phyloP scores from a whole-genome alignment of 192 early-diverging fungal genomes.

The Paraglomus occultum region DNA sequence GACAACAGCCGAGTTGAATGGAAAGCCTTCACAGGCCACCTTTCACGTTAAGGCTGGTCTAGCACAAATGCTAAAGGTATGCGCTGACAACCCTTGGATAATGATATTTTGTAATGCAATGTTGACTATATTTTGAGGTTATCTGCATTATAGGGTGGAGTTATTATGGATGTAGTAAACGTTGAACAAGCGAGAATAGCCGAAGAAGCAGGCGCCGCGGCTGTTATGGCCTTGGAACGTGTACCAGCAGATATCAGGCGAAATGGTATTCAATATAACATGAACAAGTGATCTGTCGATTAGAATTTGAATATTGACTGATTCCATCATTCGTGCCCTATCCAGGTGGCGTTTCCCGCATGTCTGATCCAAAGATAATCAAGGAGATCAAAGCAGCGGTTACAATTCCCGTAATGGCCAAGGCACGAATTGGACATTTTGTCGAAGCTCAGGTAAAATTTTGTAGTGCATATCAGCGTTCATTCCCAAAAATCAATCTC shows the following conservation, averaged over 20 bases:
- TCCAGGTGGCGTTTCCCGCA: constrained; percentile 88
- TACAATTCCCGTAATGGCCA: constrained; percentile 99
- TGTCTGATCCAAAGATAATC: constrained; percentile 99
- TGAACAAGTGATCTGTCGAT: constrained; percentile 12
- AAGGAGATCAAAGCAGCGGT: constrained; percentile 93
- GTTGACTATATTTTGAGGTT: constrained; percentile 1
- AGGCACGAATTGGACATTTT: constrained; percentile 98
- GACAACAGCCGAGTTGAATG: constrained; percentile 8
- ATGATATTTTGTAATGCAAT: too few species aligned
- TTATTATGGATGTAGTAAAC: constrained; percentile 99
- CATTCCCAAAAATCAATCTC: background rate
- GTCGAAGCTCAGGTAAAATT: constrained; percentile 84
- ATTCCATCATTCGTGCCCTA: background rate
- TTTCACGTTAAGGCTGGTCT: constrained; percentile 95
- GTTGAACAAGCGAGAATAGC: constrained; percentile 97
- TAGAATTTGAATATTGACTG: background rate
- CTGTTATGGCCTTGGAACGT: constrained; percentile 97
- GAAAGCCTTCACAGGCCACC: constrained; percentile 38
- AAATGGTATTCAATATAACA: constrained; percentile 67
- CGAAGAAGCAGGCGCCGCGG: constrained; percentile 94
- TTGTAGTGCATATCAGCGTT: background rate
- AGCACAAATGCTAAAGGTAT: constrained; percentile 96
- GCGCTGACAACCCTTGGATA: background rate
- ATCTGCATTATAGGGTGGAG: constrained; percentile 74
- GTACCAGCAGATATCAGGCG: constrained; percentile 99